Evolutionary conservation across 257 asterid species (phyloP).

Genomic region (Gardenia jasminoides): DNA sequence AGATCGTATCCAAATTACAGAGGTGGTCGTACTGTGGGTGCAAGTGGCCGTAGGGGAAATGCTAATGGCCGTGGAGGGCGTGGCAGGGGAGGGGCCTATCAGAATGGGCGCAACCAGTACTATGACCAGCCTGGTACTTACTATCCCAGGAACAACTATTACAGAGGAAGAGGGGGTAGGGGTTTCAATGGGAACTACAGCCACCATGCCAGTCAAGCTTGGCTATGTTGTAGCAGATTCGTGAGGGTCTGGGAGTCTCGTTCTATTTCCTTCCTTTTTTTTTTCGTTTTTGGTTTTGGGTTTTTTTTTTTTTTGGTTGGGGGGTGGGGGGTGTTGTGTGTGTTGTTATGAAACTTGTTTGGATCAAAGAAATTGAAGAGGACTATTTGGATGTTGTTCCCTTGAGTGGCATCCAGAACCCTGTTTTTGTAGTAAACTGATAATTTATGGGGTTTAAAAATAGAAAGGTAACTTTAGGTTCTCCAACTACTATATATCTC

Average conservation of each 20-base stretch:
- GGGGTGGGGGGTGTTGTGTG: neutral
- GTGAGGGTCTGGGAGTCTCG: conserved; percentile 1
- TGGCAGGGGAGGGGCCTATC: conserved; percentile 55
- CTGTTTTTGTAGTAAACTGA: conserved; percentile 6
- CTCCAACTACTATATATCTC: neutral
- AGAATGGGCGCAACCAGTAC: conserved; percentile 54
- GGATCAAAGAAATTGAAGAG: too few relatives aligned
- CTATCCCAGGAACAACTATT: conserved; percentile 46
- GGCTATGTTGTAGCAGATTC: conserved; percentile 45
- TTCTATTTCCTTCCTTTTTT: neutral
- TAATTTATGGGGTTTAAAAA: conserved; percentile 1
- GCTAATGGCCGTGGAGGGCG: conserved; percentile 67
- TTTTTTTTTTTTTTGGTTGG: neutral
- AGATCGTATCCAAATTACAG: conserved; percentile 48
- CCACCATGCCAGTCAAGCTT: conserved; percentile 33
- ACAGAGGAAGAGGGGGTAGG: conserved; percentile 72
- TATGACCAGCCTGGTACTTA: conserved; percentile 61
- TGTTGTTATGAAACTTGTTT: neutral
- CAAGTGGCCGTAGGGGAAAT: conserved; percentile 53
- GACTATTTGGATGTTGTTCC: neutral
- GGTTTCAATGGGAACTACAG: conserved; percentile 38
- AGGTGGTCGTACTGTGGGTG: conserved; percentile 55
- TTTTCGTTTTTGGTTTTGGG: too few relatives aligned
- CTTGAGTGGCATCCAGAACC: neutral
- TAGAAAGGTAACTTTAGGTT: neutral